Base-by-base conservation (phyloP, 768 basidiomycete species). In the Termitomyces sp. region DNA sequence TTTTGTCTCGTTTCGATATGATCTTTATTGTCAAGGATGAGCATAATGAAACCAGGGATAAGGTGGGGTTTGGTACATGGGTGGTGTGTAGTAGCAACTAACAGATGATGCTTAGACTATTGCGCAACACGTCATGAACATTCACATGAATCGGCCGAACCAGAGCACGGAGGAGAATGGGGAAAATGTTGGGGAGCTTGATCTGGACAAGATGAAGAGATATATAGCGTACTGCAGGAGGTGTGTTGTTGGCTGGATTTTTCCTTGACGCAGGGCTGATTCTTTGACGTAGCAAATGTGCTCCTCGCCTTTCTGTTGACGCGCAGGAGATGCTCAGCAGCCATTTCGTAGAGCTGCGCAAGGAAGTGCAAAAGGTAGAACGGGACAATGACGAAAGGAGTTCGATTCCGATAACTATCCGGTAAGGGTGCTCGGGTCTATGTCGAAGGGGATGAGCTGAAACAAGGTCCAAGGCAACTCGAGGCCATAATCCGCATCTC, bases 401-500 rank as follows among this genome's bases (percentile, higher is more conserved):
- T 64, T 97, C 96, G 1, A 98, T 99, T 60, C 97, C 97, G 1
- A 99, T 99, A 62, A 99, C 97, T 21, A 79, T 98, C 65, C 94
- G 94, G 94, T 94, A 54, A 37, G 16, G 43, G 86, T 76, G 30
- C 21, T 41, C 10, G 7, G n/a, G 3, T 16, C 8, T 11, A 1
- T n/a, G n/a, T 23, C 8, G 16, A 30, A 2, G 1, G 50, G n/a
- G 25, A 23, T 6, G 3, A 27, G 30, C 34, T 41, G 27, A 51
- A 23, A 28, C 30, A 11, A 37, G 5, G 30, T 39, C 34, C 11
- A 4, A 85, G 83, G 52, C 97, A 99, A 86, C 80, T 99, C 5
- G 97, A 99, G 75, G 97, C 97, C 40, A 95, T 99, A 68, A 94
- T 98, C 67, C 94, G 97, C 35, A 98, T 98, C 68, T 98, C 97